These are phyloP conservation scores for Candida lessepsii DNA, from an alignment of 805 yeast genomes.

Conservation along the genomic window DNA sequence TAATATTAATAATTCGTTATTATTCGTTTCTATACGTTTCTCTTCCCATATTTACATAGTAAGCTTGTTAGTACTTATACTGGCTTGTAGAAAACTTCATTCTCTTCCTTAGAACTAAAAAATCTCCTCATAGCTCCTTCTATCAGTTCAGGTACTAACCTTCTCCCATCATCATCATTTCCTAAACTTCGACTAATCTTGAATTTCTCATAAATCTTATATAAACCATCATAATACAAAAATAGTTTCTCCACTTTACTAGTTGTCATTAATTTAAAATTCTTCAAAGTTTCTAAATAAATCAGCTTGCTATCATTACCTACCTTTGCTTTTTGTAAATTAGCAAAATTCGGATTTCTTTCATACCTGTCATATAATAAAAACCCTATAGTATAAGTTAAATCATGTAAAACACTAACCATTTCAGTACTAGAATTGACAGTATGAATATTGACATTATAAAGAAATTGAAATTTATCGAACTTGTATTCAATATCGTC, in stretches of 20 bases:
- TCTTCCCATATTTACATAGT: too few species aligned
- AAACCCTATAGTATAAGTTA: conserved; percentile 54
- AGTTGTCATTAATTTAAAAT: conserved; percentile 58
- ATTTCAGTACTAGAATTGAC: conserved; percentile 48
- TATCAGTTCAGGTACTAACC: conserved; percentile 49
- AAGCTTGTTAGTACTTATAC: too few species aligned
- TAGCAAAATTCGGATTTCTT: conserved; percentile 54
- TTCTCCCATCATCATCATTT: conserved; percentile 41
- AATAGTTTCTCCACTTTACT: conserved; percentile 47
- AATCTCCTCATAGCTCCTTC: conserved; percentile 48
- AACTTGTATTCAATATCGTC: conserved; percentile 27
- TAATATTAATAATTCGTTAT: too few species aligned
- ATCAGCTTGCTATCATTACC: conserved; percentile 50
- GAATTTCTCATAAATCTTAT: conserved; percentile 27
- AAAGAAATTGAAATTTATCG: conserved; percentile 35
- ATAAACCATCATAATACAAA: conserved; percentile 40
- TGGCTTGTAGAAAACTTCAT: conserved; percentile 29
- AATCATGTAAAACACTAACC: conserved; percentile 52
- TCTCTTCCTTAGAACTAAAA: conserved; percentile 51
- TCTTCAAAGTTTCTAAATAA: conserved; percentile 49
- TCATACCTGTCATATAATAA: conserved; percentile 55
- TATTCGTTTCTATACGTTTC: too few species aligned
- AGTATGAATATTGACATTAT: conserved; percentile 51
- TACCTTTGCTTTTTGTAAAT: conserved; percentile 54
- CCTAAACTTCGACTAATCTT: conserved; percentile 33